A percentile compares a stretch with the other conserved stretches of the same genome.
phyloP scores from a whole-genome alignment of 2,329 filamentous ascomycete genomes.

The Neoascochyta sp. region DNA sequence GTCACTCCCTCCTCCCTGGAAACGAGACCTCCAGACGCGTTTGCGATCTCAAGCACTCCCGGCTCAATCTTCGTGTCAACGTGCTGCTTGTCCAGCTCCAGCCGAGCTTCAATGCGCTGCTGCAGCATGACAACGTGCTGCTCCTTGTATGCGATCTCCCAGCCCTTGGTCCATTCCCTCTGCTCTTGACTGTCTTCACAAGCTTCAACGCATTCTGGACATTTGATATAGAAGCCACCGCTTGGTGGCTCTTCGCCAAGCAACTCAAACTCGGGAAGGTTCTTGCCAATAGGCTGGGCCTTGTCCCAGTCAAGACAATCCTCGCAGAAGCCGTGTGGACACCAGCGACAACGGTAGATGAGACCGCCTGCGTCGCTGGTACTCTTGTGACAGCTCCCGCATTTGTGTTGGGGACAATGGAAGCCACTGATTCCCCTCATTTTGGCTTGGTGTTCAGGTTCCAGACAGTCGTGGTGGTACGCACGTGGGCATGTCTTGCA shows the following conservation, averaged over 20 bases:
- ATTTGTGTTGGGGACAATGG: constrained; percentile 56
- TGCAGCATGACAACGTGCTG: constrained; percentile 22
- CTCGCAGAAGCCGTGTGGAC: constrained; percentile 55
- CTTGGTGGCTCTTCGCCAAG: constrained; percentile 43
- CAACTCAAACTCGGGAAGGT: constrained; percentile 52
- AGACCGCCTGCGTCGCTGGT: constrained; percentile 49
- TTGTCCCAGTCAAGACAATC: constrained; percentile 55
- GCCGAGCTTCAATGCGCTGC: constrained; percentile 14
- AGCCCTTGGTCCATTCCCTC: constrained; percentile 20
- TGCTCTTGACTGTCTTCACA: constrained; percentile 16
- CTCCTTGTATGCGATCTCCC: constrained; percentile 20
- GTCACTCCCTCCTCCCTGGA: neutral
- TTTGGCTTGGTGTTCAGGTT: constrained; percentile 40
- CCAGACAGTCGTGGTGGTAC: constrained; percentile 53
- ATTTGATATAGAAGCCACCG: constrained; percentile 54
- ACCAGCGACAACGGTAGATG: constrained; percentile 54
- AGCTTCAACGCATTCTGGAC: constrained; percentile 40
- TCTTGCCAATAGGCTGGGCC: constrained; percentile 50
- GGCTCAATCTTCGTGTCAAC: too few species aligned
- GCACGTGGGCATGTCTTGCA: constrained; percentile 54
- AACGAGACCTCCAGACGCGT: constrained; percentile 5
- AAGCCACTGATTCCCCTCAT: constrained; percentile 47
- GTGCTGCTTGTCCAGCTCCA: constrained; percentile 12
- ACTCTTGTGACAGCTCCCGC: constrained; percentile 51
- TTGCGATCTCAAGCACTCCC: too few species aligned